These are phyloP conservation scores for Quercus gilva DNA, from an alignment of 306 rosid species.

Conservation along the genomic window DNA sequence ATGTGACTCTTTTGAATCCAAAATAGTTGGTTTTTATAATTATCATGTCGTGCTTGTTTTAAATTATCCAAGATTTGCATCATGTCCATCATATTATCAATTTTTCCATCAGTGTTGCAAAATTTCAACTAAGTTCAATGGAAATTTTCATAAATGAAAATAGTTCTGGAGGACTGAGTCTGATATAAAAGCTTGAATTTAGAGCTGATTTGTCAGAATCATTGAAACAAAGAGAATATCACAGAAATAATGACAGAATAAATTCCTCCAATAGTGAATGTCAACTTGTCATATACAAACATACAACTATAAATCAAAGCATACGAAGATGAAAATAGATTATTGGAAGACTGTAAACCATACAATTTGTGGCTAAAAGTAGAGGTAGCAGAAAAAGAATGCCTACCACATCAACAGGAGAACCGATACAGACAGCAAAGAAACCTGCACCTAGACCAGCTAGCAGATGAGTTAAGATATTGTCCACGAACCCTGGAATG, in stretches of 20 bases:
- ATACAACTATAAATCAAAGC: neutral
- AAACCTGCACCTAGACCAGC: constrained; percentile 99
- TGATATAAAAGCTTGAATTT: neutral
- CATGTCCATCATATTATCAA: neutral
- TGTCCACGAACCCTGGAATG: constrained; percentile 98
- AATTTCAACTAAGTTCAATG: neutral
- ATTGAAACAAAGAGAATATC: neutral
- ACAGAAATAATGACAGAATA: neutral
- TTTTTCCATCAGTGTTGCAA: neutral
- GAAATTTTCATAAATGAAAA: neutral
- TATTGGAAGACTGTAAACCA: neutral
- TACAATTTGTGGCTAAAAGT: neutral
- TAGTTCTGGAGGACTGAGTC: neutral
- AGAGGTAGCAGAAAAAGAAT: neutral
- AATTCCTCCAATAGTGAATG: neutral
- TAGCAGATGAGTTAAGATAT: constrained; percentile 78
- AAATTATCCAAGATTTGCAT: neutral
- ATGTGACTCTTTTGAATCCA: neutral
- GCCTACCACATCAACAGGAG: constrained; percentile 98
- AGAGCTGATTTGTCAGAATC: neutral
- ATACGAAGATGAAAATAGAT: neutral
- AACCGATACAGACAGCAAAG: constrained; percentile 91
- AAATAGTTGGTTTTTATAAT: neutral
- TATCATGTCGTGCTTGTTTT: neutral
- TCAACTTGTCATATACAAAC: neutral